These are phyloP conservation scores for Mortierella sp. DNA, from an alignment of 371 early-diverging fungal genomes.

Conservation along the genomic window DNA sequence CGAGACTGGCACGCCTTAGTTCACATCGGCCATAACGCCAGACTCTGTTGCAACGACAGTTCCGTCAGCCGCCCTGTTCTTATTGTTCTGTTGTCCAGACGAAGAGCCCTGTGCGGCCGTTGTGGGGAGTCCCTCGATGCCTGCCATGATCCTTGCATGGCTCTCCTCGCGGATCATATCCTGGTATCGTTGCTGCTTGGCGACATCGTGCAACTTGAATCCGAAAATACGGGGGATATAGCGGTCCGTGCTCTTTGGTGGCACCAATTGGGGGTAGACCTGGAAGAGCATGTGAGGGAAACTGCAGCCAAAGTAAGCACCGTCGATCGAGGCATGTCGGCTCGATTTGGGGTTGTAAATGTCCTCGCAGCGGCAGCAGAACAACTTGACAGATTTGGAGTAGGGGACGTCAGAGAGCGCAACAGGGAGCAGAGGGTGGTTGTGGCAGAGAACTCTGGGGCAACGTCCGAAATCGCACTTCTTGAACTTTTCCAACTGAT, in stretches of 20 bases:
- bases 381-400: slow-evolving; percentile 89
- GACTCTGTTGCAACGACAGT: slow-evolving; percentile 38
- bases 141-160: slow-evolving; percentile 61
- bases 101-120: slow-evolving; percentile 34
- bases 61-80: slow-evolving; percentile 29
- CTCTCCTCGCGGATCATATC: slow-evolving; percentile 82
- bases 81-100: slow-evolving; percentile 52
- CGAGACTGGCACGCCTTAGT: slow-evolving; percentile 10
- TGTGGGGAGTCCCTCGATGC: slow-evolving; percentile 55
- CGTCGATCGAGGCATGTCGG: slow-evolving; percentile 90
- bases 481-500: slow-evolving; percentile 86
- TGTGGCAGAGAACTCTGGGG: slow-evolving; percentile 92
- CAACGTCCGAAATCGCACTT: slow-evolving; percentile 96
- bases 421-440: slow-evolving; percentile 88
- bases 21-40: slow-evolving; percentile 55
- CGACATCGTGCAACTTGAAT: slow-evolving; percentile 90
- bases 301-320: slow-evolving; percentile 98
- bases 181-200: slow-evolving; percentile 91
- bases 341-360: slow-evolving; percentile 93
- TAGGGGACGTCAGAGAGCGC: slow-evolving; percentile 91
- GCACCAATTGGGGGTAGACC: slow-evolving; percentile 88
- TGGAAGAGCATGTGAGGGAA: slow-evolving; percentile 98
- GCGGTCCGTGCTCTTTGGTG: slow-evolving; percentile 74
- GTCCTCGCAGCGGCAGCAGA: slow-evolving; percentile 95
- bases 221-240: slow-evolving; percentile 98